These are phyloP conservation scores for Pleurotus eryngii DNA, from an alignment of 768 basidiomycete genomes.

Conservation along the genomic window DNA sequence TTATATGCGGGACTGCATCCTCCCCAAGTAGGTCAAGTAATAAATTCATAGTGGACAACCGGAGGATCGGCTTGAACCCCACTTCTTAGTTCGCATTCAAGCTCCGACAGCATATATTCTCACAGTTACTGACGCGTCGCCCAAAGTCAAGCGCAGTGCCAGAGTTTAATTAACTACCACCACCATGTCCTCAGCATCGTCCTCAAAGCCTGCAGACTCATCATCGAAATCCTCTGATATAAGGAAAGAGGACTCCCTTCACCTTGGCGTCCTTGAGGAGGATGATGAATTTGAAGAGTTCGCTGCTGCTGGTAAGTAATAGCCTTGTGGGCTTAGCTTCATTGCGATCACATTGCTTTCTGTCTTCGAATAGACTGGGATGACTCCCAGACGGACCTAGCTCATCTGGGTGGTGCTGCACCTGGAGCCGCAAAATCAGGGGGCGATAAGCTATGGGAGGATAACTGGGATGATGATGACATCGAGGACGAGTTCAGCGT, in stretches of 20 bases:
- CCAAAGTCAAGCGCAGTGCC: neutral
- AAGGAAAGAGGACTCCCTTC: conserved; percentile 45
- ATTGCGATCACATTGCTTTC: neutral
- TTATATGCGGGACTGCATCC: no score
- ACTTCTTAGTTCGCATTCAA: no score
- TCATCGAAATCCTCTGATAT: conserved; percentile 34
- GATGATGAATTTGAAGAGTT: conserved; percentile 99
- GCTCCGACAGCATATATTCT: no score
- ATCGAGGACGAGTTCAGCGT: conserved; percentile 97
- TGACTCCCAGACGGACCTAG: conserved; percentile 78
- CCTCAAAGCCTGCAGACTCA: conserved; percentile 43
- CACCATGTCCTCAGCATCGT: conserved; percentile 41
- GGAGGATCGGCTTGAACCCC: no score
- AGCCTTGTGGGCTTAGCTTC: neutral
- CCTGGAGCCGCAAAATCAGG: conserved; percentile 76
- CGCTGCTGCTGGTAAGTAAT: conserved; percentile 65
- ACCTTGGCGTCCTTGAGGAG: conserved; percentile 90
- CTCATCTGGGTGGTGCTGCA: conserved; percentile 69
- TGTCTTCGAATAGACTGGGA: conserved; percentile 68
- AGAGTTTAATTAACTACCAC: neutral
- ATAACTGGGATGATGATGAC: conserved; percentile 99
- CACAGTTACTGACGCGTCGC: neutral
- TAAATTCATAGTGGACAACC: no score
- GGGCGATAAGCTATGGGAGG: conserved; percentile 96
- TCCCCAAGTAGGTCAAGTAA: no score